A percentile compares a stretch with the other conserved stretches of the same genome.
phyloP scores from a whole-genome alignment of 208 protist species.

The Blechomonas ayalai region DNA sequence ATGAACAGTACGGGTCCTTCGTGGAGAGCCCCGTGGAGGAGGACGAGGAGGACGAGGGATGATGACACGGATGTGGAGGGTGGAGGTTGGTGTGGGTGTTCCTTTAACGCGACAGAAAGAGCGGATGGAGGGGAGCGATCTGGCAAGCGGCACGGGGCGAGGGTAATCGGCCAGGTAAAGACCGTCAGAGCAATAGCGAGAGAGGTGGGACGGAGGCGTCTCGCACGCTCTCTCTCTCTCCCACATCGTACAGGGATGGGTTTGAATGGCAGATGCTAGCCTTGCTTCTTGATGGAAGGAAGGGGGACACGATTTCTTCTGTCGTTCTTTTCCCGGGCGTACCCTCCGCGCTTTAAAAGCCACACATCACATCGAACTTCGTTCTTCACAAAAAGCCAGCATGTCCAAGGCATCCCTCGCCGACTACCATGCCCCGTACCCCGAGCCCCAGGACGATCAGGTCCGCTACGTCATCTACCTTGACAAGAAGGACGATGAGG shows the following conservation, averaged over 20 bases:
- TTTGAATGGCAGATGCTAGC: no score
- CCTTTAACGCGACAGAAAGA: neutral
- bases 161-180: neutral
- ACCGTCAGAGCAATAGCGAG: constrained; percentile 3
- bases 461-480: constrained; percentile 67
- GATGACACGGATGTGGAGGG: no score
- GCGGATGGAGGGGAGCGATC: neutral
- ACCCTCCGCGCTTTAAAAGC: no score
- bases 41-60: constrained; percentile 13
- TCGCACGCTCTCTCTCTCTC: no score
- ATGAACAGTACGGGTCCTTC: constrained; percentile 77
- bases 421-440: constrained; percentile 61
- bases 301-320: no score
- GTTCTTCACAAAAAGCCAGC: no score
- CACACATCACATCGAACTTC: no score
- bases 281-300: no score
- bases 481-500: constrained; percentile 29
- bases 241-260: no score
- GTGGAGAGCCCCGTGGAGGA: constrained; percentile 18
- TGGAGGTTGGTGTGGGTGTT: no score
- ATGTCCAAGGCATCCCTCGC: constrained; percentile 19
- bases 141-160: neutral
- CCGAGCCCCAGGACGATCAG: constrained; percentile 37
- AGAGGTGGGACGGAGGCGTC: no score
- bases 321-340: no score